Evolutionary conservation across 257 asterid species (phyloP), one percentile per base, ranked within the genome.

Genomic region (Salvia miltiorrhiza): DNA sequence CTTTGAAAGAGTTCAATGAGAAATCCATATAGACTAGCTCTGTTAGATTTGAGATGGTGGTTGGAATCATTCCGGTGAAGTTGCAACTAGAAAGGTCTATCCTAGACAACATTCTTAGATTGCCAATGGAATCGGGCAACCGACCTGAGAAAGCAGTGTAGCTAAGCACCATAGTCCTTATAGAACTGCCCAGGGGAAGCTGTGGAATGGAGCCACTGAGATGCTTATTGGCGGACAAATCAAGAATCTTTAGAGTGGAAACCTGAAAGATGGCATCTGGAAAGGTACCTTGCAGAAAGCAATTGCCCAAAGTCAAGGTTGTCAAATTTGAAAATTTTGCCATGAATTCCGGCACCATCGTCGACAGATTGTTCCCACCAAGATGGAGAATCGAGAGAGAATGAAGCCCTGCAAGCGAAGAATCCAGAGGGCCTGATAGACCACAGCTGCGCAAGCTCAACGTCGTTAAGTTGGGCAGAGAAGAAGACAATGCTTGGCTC

Each of bases 381-480:
- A 87, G 84, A 0, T 14, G 75, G 58, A 89, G 71, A 28, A 64
- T 56, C 0, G 87, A 83, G 21, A 89, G 89, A 16, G 57, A 65
- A 0, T 0, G 74, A 19, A 89, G 81, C 33, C 41, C 7, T 14
- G 69, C 39, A 26, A 87, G 74, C 1, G 90, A 86, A 32, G 79
- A 10, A 71, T 79, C 37, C 1, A 84, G 5, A 16, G 81, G 82
- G 14, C 91, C 91, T 10, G 73, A 61, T 16, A 88, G 71, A 2
- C 9, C 45, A 64, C 93, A 84, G 2, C 5, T 0, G 13, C 76
- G 68, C 80, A 88, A 60, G 67, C 93, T 88, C 88, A 88, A 73
- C 9, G 20, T 48, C 16, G 11, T 69, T 59, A 88, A 71, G 30
- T 81, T 71, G 2, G 79, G 89, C 41, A 77, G 43, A 16, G 84